These are phyloP conservation scores for Rhizopus sp. DNA, from an alignment of 371 early-diverging fungal genomes.

Conservation along the genomic window DNA sequence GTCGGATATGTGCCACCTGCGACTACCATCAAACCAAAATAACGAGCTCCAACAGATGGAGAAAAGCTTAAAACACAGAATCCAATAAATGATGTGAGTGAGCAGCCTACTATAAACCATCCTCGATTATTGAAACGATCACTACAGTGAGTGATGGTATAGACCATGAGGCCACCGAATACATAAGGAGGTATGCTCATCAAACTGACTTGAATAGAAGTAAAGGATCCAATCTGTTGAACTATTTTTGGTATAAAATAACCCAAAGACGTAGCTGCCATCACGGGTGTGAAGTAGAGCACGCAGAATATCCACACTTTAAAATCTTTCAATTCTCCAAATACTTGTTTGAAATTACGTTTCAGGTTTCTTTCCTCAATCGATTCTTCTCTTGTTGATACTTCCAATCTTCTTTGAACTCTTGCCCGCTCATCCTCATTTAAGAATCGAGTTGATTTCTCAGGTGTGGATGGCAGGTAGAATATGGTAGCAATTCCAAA, in stretches of 20 bases:
- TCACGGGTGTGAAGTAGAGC: constrained; percentile 51
- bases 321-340: constrained; percentile 34
- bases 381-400: constrained; percentile 6
- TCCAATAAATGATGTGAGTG: constrained; percentile 35
- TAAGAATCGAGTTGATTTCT: constrained; percentile 40
- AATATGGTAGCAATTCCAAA: constrained; percentile 47
- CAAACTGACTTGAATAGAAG: constrained; percentile 49
- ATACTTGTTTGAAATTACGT: constrained; percentile 22
- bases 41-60: constrained; percentile 36
- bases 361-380: constrained; percentile 14
- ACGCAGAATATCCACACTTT: constrained; percentile 50
- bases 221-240: constrained; percentile 43
- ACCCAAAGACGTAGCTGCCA: constrained; percentile 53
- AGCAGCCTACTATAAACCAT: constrained; percentile 50
- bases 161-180: constrained; percentile 48
- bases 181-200: constrained; percentile 53
- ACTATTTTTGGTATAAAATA: constrained; percentile 54
- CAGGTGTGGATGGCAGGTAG: constrained; percentile 45
- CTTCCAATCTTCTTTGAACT: constrained; percentile 25
- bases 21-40: constrained; percentile 51
- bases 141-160: constrained; percentile 37
- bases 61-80: constrained; percentile 47
- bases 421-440: constrained; percentile 37
- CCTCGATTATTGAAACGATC: constrained; percentile 37
- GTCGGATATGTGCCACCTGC: constrained; percentile 54